Conservation (phyloP, 805 yeast species). For the Candida chilensis region DNA sequence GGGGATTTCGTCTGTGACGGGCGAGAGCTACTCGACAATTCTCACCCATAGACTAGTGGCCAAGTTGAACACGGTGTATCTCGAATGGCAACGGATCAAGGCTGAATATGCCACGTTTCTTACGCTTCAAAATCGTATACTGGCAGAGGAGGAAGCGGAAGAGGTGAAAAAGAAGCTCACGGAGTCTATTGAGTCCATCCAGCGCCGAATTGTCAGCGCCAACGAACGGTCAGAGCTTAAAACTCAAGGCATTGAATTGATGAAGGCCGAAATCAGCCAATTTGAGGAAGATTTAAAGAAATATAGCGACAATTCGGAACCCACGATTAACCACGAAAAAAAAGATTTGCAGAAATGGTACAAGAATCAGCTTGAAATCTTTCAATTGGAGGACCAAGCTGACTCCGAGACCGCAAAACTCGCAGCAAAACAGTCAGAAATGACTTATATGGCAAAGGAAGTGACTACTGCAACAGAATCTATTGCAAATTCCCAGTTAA, state of each 20-base stretch:
- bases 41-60: constrained; percentile 59
- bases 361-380: constrained; percentile 5
- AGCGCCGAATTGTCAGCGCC: constrained; percentile 21
- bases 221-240: constrained; percentile 16
- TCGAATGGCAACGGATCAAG: constrained; percentile 29
- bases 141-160: constrained; percentile 31
- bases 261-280: constrained; percentile 16
- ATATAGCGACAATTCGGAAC: constrained; percentile 11
- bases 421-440: constrained; percentile 45
- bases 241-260: constrained; percentile 18
- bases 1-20: constrained; percentile 37
- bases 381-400: constrained; percentile 7
- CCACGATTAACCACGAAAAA: constrained; percentile 6
- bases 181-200: constrained; percentile 28
- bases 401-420: constrained; percentile 25
- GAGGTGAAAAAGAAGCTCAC: constrained; percentile 35
- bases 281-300: constrained; percentile 13
- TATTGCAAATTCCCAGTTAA: constrained; percentile 29
- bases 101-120: constrained; percentile 39
- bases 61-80: constrained; percentile 39
- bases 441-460: constrained; percentile 54
- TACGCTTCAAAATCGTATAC: constrained; percentile 20
- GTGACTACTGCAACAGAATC: constrained; percentile 43
- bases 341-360: constrained; percentile 8
- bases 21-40: constrained; percentile 21